phyloP scores from a whole-genome alignment of 805 yeast species.

The Wickerhamomyces ciferrii region DNA sequence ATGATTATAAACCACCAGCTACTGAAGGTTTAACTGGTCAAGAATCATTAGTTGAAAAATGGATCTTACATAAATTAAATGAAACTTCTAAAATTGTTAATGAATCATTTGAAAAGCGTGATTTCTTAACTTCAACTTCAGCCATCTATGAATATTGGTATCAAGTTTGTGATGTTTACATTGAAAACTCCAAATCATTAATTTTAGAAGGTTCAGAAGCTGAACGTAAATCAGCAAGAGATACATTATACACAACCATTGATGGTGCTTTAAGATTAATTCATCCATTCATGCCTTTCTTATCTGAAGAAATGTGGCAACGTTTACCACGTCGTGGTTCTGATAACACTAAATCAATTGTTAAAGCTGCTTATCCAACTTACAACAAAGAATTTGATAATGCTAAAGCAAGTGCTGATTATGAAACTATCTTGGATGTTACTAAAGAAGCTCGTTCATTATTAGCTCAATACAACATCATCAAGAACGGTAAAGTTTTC shows the following conservation, averaged over 20 bases:
- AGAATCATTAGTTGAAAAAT: slow-evolving; percentile 89
- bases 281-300: slow-evolving; percentile 97
- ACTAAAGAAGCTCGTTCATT: slow-evolving; percentile 91
- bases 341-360: slow-evolving; percentile 67
- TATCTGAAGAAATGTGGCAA: slow-evolving; percentile 99
- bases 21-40: slow-evolving; percentile 59
- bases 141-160: slow-evolving; percentile 93
- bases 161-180: slow-evolving; percentile 94
- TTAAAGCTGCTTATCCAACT: slow-evolving; percentile 74
- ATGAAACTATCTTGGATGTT: slow-evolving; percentile 78
- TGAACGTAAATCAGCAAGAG: slow-evolving; percentile 87
- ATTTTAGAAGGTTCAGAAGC: slow-evolving; percentile 85
- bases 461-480: slow-evolving; percentile 82
- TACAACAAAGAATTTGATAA: slow-evolving; percentile 58
- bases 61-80: slow-evolving; percentile 89
- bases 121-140: slow-evolving; percentile 83
- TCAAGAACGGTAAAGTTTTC: slow-evolving; percentile 81
- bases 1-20: slow-evolving; percentile 79
- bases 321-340: slow-evolving; percentile 84
- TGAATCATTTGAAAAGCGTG: slow-evolving; percentile 72
- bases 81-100: slow-evolving; percentile 61
- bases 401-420: slow-evolving; percentile 61
- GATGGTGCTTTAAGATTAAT: slow-evolving; percentile 89
- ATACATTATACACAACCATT: slow-evolving; percentile 87
- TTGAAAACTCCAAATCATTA: slow-evolving; percentile 92